These are phyloP conservation scores for Euphorbia schlechtendalii DNA, from an alignment of 441 rosid genomes.

Conservation along the genomic window DNA sequence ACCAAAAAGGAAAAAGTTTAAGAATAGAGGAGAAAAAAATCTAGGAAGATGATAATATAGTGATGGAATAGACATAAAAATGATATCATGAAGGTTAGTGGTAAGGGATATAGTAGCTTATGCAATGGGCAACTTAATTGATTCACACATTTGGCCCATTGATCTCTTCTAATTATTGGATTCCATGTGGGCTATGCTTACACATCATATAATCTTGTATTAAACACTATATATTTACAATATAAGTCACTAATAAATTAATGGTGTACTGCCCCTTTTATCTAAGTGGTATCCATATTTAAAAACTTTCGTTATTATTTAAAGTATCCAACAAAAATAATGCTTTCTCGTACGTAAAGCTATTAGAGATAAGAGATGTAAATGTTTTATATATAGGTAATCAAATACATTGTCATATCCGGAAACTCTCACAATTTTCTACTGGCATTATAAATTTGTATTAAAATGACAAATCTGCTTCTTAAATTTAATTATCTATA, in stretches of 20 bases:
- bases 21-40: not conserved
- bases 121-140: slow-evolving; percentile 8
- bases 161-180: slow-evolving; percentile 20
- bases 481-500: no score
- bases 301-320: not conserved
- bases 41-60: not conserved
- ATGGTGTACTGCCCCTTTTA: slow-evolving; percentile 14
- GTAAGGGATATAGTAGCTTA: slow-evolving; percentile 8
- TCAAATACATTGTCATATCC: no score
- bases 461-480: no score
- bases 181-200: slow-evolving; percentile 27
- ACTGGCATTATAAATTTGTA: no score
- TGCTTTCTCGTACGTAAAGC: not conserved
- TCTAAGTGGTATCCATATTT: not conserved
- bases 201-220: not conserved
- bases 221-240: not conserved
- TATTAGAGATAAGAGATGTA: not conserved
- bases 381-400: no score
- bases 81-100: slow-evolving; percentile 10
- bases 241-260: slow-evolving; percentile 7
- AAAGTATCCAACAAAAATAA: slow-evolving; percentile 12
- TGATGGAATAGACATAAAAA: slow-evolving; percentile 7
- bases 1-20: no score
- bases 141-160: slow-evolving; percentile 2
- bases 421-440: no score